Evolutionary conservation across 331 rosid species (phyloP).

Genomic region (Quercus phellos): DNA sequence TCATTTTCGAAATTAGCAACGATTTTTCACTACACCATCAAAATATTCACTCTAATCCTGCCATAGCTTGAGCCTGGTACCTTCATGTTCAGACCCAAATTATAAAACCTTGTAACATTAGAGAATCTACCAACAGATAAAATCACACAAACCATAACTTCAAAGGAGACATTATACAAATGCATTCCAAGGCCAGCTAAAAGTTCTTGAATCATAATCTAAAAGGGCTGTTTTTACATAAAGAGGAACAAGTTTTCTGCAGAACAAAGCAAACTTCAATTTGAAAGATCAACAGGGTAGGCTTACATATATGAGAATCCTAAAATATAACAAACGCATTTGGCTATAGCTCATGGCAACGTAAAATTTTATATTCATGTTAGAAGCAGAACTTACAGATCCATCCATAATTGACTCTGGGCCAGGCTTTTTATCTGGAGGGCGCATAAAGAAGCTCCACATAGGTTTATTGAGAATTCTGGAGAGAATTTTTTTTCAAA

Average conservation of each 20-base stretch:
- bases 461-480: slow-evolving; percentile 45
- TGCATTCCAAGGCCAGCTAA: not conserved
- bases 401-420: slow-evolving; percentile 44
- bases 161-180: not conserved
- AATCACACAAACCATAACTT: not conserved
- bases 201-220: not conserved
- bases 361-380: slow-evolving; percentile 1
- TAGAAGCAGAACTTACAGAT: slow-evolving; percentile 41
- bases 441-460: slow-evolving; percentile 56
- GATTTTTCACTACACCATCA: not conserved
- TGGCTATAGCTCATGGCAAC: not conserved
- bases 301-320: not conserved
- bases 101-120: not conserved
- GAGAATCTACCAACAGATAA: not conserved
- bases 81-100: not conserved
- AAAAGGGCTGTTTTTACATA: not conserved
- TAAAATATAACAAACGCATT: not conserved
- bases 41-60: not conserved
- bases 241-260: not conserved
- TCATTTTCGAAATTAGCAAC: not conserved
- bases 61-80: not conserved
- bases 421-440: slow-evolving; percentile 43
- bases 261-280: too few species aligned
- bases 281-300: too few species aligned
- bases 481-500: slow-evolving; percentile 13